Conservation (phyloP, 768 basidiomycete genomes). For the Boletus fagicola region DNA sequence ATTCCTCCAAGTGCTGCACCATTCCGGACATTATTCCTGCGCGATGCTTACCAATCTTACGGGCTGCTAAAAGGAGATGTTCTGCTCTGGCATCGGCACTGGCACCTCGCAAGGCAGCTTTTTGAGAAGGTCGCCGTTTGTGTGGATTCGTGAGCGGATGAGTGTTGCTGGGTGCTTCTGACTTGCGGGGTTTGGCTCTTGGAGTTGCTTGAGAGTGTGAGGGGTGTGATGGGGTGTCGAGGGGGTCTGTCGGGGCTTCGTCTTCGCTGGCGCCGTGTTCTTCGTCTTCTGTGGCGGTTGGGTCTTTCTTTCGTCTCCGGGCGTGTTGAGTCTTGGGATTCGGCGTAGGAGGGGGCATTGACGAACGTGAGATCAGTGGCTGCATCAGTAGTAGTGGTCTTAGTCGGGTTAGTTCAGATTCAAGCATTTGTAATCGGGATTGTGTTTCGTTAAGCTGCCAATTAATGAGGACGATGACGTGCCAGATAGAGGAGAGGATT, state of each 20-base stretch:
- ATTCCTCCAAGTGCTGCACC: conserved; percentile 36
- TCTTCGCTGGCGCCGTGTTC: conserved; percentile 26
- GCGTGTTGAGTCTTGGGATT: conserved; percentile 21
- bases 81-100: conserved; percentile 68
- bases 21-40: conserved; percentile 56
- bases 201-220: conserved; percentile 22
- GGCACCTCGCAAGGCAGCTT: conserved; percentile 31
- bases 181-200: conserved; percentile 20
- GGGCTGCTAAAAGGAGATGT: conserved; percentile 67
- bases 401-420: conserved; percentile 62
- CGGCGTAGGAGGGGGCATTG: conserved; percentile 20
- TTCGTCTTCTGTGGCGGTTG: conserved; percentile 26
- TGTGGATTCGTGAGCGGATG: conserved; percentile 14
- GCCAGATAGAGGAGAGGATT: conserved; percentile 8
- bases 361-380: conserved; percentile 36
- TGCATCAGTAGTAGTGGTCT: conserved; percentile 70
- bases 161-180: conserved; percentile 13
- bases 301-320: conserved; percentile 31
- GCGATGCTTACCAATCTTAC: conserved; percentile 64
- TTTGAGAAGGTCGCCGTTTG: conserved; percentile 30
- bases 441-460: conserved; percentile 59
- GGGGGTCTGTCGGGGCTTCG: conserved; percentile 21
- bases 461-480: conserved; percentile 7
- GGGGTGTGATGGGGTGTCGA: conserved; percentile 18
- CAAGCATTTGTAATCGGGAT: conserved; percentile 51